Evolutionary conservation across 169 alveolate genomes (phyloP).

Genomic region (Theileria luwenshuni): DNA sequence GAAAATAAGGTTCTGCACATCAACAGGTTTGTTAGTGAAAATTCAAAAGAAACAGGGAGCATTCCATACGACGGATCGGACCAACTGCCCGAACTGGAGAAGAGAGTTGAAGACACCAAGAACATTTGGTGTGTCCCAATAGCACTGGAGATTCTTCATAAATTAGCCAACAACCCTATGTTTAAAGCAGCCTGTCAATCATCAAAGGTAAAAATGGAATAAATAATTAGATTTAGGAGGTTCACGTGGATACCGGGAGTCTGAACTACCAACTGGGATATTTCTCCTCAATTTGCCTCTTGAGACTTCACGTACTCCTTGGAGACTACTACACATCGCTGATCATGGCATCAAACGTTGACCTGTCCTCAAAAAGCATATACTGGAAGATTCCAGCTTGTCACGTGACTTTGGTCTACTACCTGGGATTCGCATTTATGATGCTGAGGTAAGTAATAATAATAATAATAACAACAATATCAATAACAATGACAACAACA

Average conservation of each 20-base stretch:
- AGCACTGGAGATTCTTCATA: constrained; percentile 60
- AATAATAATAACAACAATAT: no score
- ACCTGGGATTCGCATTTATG: constrained; percentile 81
- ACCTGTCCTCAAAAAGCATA: constrained; percentile 68
- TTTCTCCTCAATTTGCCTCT: constrained; percentile 71
- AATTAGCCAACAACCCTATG: constrained; percentile 57
- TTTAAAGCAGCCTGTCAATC: constrained; percentile 32
- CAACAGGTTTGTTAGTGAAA: constrained; percentile 29
- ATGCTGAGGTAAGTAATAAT: constrained; percentile 65
- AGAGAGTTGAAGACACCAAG: constrained; percentile 28
- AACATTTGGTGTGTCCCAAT: constrained; percentile 67
- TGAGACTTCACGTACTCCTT: constrained; percentile 76
- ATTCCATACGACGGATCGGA: constrained; percentile 10
- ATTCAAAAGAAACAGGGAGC: constrained; percentile 20
- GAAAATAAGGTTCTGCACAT: constrained; percentile 62
- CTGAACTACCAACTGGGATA: constrained; percentile 71
- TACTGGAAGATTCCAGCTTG: constrained; percentile 85
- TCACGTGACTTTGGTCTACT: constrained; percentile 75
- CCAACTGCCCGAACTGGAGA: constrained; percentile 7
- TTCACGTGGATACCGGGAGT: constrained; percentile 15
- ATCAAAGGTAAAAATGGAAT: neutral
- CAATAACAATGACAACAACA: neutral
- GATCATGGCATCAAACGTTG: constrained; percentile 68
- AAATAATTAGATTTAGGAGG: constrained; percentile 3
- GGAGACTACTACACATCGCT: constrained; percentile 82